Percentiles rank a stretch among this genome's conserved stretches.
These are phyloP conservation scores for Xylariomycetidae sp. DNA, from an alignment of 2,329 filamentous ascomycete genomes.

Conservation along the genomic window DNA sequence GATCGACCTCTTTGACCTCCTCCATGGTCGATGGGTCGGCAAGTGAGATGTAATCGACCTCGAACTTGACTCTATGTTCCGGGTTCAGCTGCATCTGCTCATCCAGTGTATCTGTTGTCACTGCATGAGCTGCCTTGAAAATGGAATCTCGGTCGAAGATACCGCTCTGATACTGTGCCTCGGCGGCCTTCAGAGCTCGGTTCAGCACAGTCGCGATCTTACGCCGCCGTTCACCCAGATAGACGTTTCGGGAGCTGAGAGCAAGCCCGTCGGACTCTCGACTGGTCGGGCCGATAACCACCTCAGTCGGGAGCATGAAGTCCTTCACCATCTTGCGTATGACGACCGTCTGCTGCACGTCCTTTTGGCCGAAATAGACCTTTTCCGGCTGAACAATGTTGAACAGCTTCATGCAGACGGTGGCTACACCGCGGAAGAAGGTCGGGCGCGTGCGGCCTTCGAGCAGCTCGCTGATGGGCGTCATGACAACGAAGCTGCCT, in stretches of 20 bases:
- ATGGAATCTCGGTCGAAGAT: conserved; percentile 56
- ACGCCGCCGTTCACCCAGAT: conserved; percentile 72
- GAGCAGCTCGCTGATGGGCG: conserved; percentile 71
- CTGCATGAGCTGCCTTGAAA: conserved; percentile 61
- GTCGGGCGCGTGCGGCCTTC: conserved; percentile 84
- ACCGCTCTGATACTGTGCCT: conserved; percentile 54
- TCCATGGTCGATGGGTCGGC: conserved; percentile 79
- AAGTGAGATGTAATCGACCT: conserved; percentile 89
- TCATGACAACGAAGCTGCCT: conserved; percentile 88
- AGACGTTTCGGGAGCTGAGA: conserved; percentile 89
- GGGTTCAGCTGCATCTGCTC: conserved; percentile 58
- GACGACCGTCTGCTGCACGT: conserved; percentile 91
- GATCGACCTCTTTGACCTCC: conserved; percentile 68
- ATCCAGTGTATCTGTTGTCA: conserved; percentile 48
- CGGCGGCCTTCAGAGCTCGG: conserved; percentile 63
- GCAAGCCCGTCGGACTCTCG: conserved; percentile 79
- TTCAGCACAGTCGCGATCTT: conserved; percentile 66
- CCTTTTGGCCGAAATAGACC: conserved; percentile 95
- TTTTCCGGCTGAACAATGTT: conserved; percentile 72
- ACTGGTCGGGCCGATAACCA: conserved; percentile 68
- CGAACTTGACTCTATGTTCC: conserved; percentile 60
- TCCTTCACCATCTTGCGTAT: conserved; percentile 83
- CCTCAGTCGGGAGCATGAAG: conserved; percentile 70
- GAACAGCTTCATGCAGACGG: conserved; percentile 91
- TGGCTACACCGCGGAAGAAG: conserved; percentile 94